Evolutionary conservation across 768 basidiomycete genomes (phyloP), one percentile per base, ranked within the genome.

Genomic region (Suillus ampliporus): DNA sequence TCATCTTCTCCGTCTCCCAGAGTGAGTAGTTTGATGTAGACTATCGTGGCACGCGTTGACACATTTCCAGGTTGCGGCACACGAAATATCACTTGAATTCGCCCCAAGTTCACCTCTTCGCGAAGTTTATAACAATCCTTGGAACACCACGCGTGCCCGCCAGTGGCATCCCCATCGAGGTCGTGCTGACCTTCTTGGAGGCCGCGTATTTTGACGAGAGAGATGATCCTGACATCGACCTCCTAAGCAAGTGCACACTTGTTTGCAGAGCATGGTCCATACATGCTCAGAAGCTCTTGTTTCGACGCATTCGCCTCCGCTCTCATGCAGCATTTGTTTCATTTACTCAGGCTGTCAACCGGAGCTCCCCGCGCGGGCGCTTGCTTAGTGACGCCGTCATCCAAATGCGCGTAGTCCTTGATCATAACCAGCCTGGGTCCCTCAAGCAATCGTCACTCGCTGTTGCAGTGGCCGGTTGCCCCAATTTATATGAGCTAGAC

Each of bases 191-290:
- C 67, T 85, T 92, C 72, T 82, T 91, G 65, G 88, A 90, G 72
- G 74, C 81, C 15, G 83, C 84, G 4, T 83, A 79, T 60, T 75
- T 78, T 46, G 74, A 79, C 54, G 74, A 79, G 38, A 71, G 76
- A 31, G 64, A 74, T 35, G 71, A 76, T 56, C 69, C 75, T 5
- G 76, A 83, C 66, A 70, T 74, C 44, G 66, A 72, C 14, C 77
- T 89, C 21, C 79, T 91, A 53, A 74, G 71, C 57, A 72, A 80
- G 52, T 89, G 84, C 68, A 77, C 89, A 3, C 82, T 91, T 53
- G 88, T 92, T 26, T 90, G 84, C 80, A 82, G 78, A 71, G 79
- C 83, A 28, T 92, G 91, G 90, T 84, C 88, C 1, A 67, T 75
- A n/a, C 77, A 82, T 34, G 82, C 87, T 0, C 90, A 92, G 73